Percentiles rank a stretch among this genome's conserved stretches.
Conservation (phyloP, 176 grass and related monocot species). For the Stipa capillata region DNA sequence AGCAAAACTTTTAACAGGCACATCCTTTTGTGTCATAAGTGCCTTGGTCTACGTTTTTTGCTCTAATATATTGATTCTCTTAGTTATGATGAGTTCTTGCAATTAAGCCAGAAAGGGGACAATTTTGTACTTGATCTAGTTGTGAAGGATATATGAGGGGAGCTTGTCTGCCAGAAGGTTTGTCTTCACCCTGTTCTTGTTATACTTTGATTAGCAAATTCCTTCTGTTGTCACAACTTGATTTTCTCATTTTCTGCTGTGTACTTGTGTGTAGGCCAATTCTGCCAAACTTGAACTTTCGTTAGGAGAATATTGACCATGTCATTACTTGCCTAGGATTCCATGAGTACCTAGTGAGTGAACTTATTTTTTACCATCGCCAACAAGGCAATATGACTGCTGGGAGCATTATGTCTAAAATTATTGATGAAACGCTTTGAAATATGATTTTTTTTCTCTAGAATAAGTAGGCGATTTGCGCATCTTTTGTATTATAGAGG, state of each 20-base stretch:
- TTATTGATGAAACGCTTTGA: neutral
- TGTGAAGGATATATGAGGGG: slow-evolving; percentile 98
- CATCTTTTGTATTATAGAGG: too few relatives aligned
- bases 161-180: slow-evolving; percentile 92
- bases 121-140: slow-evolving; percentile 95
- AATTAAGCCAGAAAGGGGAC: slow-evolving; percentile 94
- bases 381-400: neutral
- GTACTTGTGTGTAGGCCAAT: neutral
- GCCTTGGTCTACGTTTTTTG: neutral
- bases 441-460: too few relatives aligned
- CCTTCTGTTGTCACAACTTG: neutral
- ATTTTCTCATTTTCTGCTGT: slow-evolving; percentile 8
- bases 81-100: slow-evolving; percentile 98
- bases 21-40: neutral
- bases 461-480: too few relatives aligned
- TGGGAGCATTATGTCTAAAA: neutral
- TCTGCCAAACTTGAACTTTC: neutral
- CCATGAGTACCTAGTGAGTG: neutral
- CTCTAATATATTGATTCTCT: slow-evolving; percentile 34
- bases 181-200: slow-evolving; percentile 12
- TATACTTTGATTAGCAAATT: neutral
- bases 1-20: slow-evolving; percentile 93
- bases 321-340: neutral
- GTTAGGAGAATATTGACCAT: neutral
- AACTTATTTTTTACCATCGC: neutral